These are phyloP conservation scores for Gracilaria domingensis DNA, from an alignment of 23 red algal species.

Conservation along the genomic window DNA sequence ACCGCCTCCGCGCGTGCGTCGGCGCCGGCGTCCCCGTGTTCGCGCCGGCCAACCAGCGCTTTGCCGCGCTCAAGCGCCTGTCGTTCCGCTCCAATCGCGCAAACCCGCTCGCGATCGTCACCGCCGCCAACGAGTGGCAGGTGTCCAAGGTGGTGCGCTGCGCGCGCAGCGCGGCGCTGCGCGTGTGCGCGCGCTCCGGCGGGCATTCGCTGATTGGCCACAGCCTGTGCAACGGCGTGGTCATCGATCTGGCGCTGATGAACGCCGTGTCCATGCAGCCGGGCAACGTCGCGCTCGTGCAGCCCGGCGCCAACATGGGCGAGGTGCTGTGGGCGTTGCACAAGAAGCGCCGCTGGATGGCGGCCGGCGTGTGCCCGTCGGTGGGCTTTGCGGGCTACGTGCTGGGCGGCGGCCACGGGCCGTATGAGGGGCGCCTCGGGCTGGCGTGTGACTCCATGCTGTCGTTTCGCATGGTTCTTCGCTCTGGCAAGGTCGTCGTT, in stretches of 20 bases:
- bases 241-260: conserved; percentile 47
- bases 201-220: conserved; percentile 49
- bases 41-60: background rate
- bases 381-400: conserved; percentile 57
- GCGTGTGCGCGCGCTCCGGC: conserved; percentile 48
- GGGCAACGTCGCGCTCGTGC: conserved; percentile 2
- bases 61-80: background rate
- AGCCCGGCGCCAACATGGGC: conserved; percentile 52
- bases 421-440: conserved; percentile 49
- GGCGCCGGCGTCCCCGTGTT: background rate
- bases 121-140: conserved; percentile 11
- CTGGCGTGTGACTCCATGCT: conserved; percentile 59
- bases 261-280: background rate
- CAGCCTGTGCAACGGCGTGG: conserved; percentile 31
- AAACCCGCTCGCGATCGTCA: conserved; percentile 41
- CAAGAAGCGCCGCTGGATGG: conserved; percentile 40
- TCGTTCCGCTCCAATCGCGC: conserved; percentile 28
- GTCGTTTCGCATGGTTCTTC: conserved; percentile 33
- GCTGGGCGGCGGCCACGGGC: conserved; percentile 48
- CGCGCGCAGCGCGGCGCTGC: background rate
- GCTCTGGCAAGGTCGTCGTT: conserved; percentile 28
- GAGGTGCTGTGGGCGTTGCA: conserved; percentile 48
- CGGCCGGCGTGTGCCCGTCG: conserved; percentile 53
- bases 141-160: conserved; percentile 22
- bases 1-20: background rate